phyloP scores from a whole-genome alignment of 2,329 filamentous ascomycete genomes.

The Alternaria arbusti region DNA sequence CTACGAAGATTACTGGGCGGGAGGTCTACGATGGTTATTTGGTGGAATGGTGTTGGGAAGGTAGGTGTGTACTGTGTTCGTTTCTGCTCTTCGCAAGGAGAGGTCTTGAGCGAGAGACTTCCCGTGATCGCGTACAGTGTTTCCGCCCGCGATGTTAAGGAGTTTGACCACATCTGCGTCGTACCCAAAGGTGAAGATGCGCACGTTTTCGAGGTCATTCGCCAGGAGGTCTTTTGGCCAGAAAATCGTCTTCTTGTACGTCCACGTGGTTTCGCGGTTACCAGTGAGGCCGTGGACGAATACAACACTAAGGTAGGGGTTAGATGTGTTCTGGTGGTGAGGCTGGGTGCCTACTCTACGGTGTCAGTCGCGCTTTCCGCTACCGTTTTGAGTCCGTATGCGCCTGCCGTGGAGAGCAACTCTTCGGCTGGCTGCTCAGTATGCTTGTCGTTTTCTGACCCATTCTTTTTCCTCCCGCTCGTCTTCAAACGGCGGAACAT shows the following conservation, averaged over 20 bases:
- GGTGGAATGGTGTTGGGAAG: no score
- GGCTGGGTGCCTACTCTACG: not conserved
- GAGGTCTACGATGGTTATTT: no score
- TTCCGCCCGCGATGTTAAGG: not conserved
- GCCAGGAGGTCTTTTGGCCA: not conserved
- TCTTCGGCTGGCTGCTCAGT: not conserved
- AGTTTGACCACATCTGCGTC: not conserved
- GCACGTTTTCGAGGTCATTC: not conserved
- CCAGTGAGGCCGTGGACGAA: not conserved
- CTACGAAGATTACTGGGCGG: not conserved
- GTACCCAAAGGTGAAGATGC: not conserved
- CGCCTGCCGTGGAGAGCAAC: not conserved
- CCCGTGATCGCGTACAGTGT: not conserved
- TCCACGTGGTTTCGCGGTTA: not conserved
- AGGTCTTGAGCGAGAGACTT: not conserved
- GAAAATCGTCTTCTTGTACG: accelerated
- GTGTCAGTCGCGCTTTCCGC: not conserved
- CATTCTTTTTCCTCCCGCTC: not conserved
- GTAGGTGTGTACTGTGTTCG: not conserved
- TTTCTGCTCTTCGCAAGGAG: not conserved
- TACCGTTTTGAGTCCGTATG: not conserved
- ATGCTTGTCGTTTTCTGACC: not conserved
- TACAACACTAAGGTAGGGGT: accelerated
- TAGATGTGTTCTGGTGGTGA: not conserved
- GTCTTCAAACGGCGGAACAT: not conserved